A percentile compares a stretch with the other conserved stretches of the same genome.
phyloP scores from a whole-genome alignment of 495 filamentous ascomycete species.

The Xylaria intraflava region DNA sequence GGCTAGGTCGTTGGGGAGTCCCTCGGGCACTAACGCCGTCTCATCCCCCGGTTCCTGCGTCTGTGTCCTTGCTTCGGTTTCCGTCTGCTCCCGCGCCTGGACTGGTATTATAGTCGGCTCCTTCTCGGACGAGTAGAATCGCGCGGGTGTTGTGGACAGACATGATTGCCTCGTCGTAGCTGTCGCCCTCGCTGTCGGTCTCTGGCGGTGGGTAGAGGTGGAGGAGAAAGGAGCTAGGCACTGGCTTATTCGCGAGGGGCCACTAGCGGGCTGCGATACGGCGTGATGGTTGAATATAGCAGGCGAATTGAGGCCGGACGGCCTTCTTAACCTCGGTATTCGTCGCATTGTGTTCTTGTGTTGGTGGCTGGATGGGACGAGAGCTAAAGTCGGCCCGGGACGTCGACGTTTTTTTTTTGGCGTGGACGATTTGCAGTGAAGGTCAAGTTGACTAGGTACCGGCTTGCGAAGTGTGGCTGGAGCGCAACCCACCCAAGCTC shows the following conservation, averaged over 20 bases:
- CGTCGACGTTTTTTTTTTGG: constrained; percentile 2
- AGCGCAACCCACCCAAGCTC: too few relatives aligned
- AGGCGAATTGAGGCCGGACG: constrained; percentile 13
- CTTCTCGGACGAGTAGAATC: constrained; percentile 21
- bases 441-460: too few relatives aligned
- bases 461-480: too few relatives aligned
- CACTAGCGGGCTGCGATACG: constrained; percentile 3
- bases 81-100: not conserved
- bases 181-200: not conserved
- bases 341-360: constrained; percentile 21
- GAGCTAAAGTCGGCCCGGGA: not conserved
- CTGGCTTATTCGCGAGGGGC: not conserved
- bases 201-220: not conserved
- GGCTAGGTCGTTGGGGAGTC: not conserved
- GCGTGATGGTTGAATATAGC: not conserved
- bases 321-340: constrained; percentile 23
- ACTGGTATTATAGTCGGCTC: not conserved
- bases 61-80: not conserved
- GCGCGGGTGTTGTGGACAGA: not conserved
- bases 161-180: not conserved
- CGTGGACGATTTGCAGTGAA: too few relatives aligned
- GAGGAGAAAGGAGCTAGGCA: constrained; percentile 2
- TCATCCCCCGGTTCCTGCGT: not conserved
- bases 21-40: not conserved
- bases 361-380: not conserved